Conservation (phyloP, 1,284 basidiomycete genomes). For the Inonotus hispidus region DNA sequence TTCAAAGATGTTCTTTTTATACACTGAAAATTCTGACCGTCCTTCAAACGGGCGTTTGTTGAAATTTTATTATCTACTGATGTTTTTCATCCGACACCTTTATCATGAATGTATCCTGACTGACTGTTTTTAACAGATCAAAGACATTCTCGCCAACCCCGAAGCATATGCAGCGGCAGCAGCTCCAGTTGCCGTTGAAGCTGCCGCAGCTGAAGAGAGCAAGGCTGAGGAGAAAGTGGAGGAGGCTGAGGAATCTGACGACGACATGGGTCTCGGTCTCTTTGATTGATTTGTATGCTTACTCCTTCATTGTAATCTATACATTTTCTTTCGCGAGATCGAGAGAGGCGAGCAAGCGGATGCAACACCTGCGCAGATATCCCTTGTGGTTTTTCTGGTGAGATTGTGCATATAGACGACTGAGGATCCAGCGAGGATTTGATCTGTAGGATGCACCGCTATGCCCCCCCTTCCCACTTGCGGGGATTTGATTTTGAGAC, state of each 20-base stretch:
- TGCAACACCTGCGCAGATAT: no score
- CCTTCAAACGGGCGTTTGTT: slow-evolving; percentile 37
- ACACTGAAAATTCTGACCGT: slow-evolving; percentile 85
- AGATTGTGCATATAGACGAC: no score
- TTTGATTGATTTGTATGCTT: slow-evolving; percentile 62
- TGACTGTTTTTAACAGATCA: slow-evolving; percentile 52
- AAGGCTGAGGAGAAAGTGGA: slow-evolving; percentile 62
- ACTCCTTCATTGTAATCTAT: slow-evolving; percentile 1
- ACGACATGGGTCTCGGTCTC: slow-evolving; percentile 84
- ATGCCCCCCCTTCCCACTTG: no score
- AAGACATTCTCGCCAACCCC: slow-evolving; percentile 96
- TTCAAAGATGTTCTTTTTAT: slow-evolving; percentile 27
- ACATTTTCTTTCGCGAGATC: not conserved
- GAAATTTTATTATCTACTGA: slow-evolving; percentile 31
- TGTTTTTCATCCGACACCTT: slow-evolving; percentile 24
- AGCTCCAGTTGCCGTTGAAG: slow-evolving; percentile 45
- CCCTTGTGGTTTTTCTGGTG: no score
- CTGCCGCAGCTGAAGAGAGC: slow-evolving; percentile 38
- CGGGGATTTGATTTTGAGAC: no score
- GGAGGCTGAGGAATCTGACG: slow-evolving; percentile 74
- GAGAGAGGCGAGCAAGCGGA: not conserved
- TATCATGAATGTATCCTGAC: slow-evolving; percentile 18
- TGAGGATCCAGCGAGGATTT: no score
- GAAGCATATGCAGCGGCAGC: slow-evolving; percentile 74
- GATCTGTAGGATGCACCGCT: not conserved